These are phyloP conservation scores for Paradendryphiella salina DNA, from an alignment of 2,329 filamentous ascomycete species.

Conservation along the genomic window DNA sequence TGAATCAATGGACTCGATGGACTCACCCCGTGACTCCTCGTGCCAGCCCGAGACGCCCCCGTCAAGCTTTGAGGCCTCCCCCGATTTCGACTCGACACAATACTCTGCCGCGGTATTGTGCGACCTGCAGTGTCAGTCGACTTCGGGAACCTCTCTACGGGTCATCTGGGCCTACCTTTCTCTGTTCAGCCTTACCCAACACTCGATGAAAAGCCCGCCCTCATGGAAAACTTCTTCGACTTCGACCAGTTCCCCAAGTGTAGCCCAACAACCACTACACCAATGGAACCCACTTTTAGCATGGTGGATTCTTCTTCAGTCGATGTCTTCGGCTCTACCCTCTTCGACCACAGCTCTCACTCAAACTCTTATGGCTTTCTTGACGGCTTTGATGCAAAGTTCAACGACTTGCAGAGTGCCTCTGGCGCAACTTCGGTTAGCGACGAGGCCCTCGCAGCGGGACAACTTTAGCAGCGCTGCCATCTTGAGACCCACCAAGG, in stretches of 20 bases:
- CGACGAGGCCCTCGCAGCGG: constrained; percentile 54
- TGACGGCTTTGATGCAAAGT: constrained; percentile 48
- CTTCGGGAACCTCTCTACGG: constrained; percentile 42
- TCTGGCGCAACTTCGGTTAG: constrained; percentile 54
- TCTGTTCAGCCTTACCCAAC: constrained; percentile 44
- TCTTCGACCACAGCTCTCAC: constrained; percentile 37
- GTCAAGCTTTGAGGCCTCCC: constrained; percentile 48
- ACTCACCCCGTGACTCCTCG: constrained; percentile 46
- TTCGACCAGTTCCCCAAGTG: constrained; percentile 47
- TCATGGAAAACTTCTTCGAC: constrained; percentile 45
- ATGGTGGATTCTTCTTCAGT: constrained; percentile 37
- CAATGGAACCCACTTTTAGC: constrained; percentile 33
- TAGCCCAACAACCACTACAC: constrained; percentile 19
- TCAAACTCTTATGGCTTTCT: constrained; percentile 42
- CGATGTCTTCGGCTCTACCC: constrained; percentile 43
- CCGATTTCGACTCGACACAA: constrained; percentile 94
- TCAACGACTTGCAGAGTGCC: constrained; percentile 52
- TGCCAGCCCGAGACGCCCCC: constrained; percentile 47
- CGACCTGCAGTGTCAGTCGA: constrained; percentile 99
- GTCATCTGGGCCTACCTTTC: constrained; percentile 44
- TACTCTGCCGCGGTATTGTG: constrained; percentile 99
- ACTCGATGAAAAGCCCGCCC: constrained; percentile 46
- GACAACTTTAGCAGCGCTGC: constrained; percentile 37
- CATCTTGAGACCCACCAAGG: constrained; percentile 31
- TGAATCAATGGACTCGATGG: constrained; percentile 46